phyloP scores from a whole-genome alignment of 176 grass and related monocot species.

The Pontederia crassipes region DNA sequence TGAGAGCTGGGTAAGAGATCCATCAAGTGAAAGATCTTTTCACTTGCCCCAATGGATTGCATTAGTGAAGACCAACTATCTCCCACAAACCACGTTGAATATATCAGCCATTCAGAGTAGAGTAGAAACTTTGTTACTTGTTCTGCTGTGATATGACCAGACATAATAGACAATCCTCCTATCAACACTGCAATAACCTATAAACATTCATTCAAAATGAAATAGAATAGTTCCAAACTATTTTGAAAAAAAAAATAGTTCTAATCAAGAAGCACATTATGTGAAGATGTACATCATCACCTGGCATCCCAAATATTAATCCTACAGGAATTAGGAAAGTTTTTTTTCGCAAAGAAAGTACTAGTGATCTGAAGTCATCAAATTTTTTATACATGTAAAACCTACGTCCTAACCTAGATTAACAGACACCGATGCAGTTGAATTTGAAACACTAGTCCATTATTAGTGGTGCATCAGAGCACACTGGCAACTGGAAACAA shows the following conservation, averaged over 20 bases:
- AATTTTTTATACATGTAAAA: too few relatives aligned
- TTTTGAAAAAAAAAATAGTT: neutral
- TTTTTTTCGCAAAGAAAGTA: too few relatives aligned
- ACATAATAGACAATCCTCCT: conserved; percentile 91
- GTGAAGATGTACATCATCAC: too few relatives aligned
- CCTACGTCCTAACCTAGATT: too few relatives aligned
- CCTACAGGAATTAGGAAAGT: too few relatives aligned
- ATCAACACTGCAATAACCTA: conserved; percentile 95
- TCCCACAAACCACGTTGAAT: conserved; percentile 96
- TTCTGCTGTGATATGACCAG: conserved; percentile 71
- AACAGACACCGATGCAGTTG: too few relatives aligned
- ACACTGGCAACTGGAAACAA: too few relatives aligned
- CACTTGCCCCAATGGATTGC: conserved; percentile 92
- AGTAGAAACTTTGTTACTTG: conserved; percentile 96
- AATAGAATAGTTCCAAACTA: conserved; percentile 10
- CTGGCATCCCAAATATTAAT: too few relatives aligned
- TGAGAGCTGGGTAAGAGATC: conserved; percentile 75
- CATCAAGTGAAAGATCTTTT: conserved; percentile 93
- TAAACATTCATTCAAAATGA: conserved; percentile 57
- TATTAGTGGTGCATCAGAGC: too few relatives aligned
- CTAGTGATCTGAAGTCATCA: too few relatives aligned
- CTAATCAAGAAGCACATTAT: neutral
- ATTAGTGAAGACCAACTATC: conserved; percentile 98
- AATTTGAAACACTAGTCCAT: too few relatives aligned
- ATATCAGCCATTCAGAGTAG: conserved; percentile 94